Evolutionary conservation across 768 basidiomycete genomes (phyloP).

Genomic region (Filobasidium floriforme): DNA sequence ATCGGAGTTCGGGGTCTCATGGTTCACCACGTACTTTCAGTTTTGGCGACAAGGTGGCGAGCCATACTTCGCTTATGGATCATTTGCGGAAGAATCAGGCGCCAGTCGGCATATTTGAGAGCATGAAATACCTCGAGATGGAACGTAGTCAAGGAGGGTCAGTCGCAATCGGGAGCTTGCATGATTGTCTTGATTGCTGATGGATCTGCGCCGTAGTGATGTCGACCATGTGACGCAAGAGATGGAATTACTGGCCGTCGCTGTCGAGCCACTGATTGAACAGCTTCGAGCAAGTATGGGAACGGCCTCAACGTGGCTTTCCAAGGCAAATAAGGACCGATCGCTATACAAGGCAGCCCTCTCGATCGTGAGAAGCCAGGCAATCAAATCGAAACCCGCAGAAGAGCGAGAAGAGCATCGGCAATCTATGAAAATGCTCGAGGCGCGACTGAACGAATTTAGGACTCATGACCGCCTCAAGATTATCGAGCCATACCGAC

Average conservation of each 20-base stretch:
- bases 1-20: slow-evolving; percentile 3
- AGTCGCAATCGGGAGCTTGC: slow-evolving; percentile 8
- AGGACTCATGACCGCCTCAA: slow-evolving; percentile 18
- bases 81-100: slow-evolving; percentile 34
- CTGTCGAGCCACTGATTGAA: slow-evolving; percentile 29
- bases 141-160: slow-evolving; percentile 32
- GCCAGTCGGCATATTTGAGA: slow-evolving; percentile 42
- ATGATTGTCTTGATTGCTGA: neutral
- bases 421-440: slow-evolving; percentile 17
- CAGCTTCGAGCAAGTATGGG: slow-evolving; percentile 23
- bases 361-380: neutral
- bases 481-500: slow-evolving; percentile 34
- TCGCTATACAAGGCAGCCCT: slow-evolving; percentile 14
- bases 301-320: slow-evolving; percentile 27
- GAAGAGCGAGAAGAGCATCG: neutral
- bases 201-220: slow-evolving; percentile 25
- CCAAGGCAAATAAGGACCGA: slow-evolving; percentile 27
- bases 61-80: slow-evolving; percentile 37
- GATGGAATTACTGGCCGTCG: slow-evolving; percentile 32
- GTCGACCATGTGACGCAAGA: slow-evolving; percentile 32
- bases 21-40: neutral
- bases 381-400: neutral
- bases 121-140: slow-evolving; percentile 39
- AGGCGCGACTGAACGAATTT: slow-evolving; percentile 30
- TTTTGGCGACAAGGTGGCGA: slow-evolving; percentile 14